Base-by-base conservation (phyloP, 2,329 filamentous ascomycete species). In the Penicillium sp. region DNA sequence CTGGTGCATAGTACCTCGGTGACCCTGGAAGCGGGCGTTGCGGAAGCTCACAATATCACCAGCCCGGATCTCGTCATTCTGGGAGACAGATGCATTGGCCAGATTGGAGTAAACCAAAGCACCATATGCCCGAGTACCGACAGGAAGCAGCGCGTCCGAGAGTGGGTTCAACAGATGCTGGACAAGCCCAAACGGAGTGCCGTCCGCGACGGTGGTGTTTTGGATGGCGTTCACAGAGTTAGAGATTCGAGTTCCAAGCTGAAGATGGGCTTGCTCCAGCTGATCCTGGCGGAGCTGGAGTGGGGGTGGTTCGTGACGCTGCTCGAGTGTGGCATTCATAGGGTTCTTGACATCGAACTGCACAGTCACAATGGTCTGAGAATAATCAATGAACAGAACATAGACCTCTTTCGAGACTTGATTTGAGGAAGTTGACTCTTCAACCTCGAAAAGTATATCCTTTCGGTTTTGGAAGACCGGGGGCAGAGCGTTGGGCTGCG, bases 351-450 rank as follows among this genome's bases (percentile, higher is more conserved):
- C 75, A 65, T 95, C 87, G 66, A 86, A 97, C 41, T 78, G 83
- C 14, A 84, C 86, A 0, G 85, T 89, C 60, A 98, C 80, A 54
- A 94, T 77, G 0, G 91, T 97, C 66, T 97, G 93, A 14, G 90
- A 96, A 68, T 98, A 98, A 70, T 98, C 93, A 61, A 89, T 84
- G 73, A 88, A 98, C 7, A 98, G 73, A n/a, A 97, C 75, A 58
- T 86, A 93, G 34, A 96, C 77, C 49, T 90, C 83, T 55, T 90
- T 90, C 6, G 85, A 87, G 16, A 95, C 74, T 1, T 1, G 77
- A 54, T 84, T 83, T 9, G 79, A 77, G 11, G 84, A 79, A 6
- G 78, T 83, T 1, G 84, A 82, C 63, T 96, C 88, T 54, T 95
- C 87, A 18, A 84, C 78, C 67, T 97, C 89, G 42, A 82, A 86